These are phyloP conservation scores for Schizochytrium sp. DNA, from an alignment of 108 stramenopile genomes.

Conservation along the genomic window DNA sequence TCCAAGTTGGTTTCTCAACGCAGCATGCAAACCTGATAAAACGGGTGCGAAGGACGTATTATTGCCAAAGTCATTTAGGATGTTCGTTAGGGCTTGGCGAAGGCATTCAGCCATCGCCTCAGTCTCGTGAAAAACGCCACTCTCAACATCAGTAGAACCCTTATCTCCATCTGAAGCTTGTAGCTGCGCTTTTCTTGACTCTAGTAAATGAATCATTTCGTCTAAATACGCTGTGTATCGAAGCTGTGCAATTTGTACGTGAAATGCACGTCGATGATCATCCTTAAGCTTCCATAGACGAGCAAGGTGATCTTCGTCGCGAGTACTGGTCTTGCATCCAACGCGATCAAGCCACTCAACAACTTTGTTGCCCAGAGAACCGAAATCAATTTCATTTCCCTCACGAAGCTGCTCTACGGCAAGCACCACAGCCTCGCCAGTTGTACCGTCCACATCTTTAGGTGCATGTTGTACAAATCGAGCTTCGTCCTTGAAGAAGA, in stretches of 20 bases:
- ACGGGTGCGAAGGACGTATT: not conserved
- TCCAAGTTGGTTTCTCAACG: conserved; percentile 1
- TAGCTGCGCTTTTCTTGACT: not conserved
- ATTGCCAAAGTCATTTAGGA: not conserved
- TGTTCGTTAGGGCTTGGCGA: not conserved
- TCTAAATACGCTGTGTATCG: not conserved
- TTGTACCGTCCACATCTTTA: not conserved
- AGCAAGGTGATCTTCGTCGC: not conserved
- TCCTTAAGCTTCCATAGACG: conserved; percentile 2
- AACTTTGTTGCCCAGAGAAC: not conserved
- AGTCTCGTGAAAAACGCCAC: not conserved
- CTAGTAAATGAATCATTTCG: not conserved
- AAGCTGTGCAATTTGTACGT: conserved; percentile 37
- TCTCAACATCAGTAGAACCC: not conserved
- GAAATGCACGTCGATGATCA: conserved; percentile 7
- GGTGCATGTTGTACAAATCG: not conserved
- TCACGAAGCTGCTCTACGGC: conserved; percentile 24
- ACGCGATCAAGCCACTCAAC: not conserved
- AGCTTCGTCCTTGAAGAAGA: conserved; percentile 46
- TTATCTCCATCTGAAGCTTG: not conserved
- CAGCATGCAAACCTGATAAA: conserved; percentile 18
- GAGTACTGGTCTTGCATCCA: not conserved
- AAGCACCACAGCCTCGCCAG: not conserved
- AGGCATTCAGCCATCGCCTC: not conserved
- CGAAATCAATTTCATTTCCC: not conserved